Evolutionary conservation across 495 filamentous ascomycete genomes (phyloP).

Genomic region (Penicillium mononematosum): DNA sequence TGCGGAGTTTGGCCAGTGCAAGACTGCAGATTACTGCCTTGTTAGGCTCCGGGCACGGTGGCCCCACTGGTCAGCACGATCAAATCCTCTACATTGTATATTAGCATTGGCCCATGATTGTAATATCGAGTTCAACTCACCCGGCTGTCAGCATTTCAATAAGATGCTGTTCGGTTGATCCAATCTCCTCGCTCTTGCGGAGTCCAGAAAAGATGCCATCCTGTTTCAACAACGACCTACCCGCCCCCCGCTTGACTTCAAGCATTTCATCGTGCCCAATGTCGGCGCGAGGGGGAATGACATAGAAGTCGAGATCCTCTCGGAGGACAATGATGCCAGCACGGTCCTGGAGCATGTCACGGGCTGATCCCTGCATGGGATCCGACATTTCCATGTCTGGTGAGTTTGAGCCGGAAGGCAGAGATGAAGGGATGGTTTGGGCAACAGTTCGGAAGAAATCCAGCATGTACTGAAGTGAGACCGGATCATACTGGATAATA

Average conservation of each 20-base stretch:
- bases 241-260: conserved; percentile 92
- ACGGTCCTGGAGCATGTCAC: conserved; percentile 79
- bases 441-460: conserved; percentile 97
- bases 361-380: conserved; percentile 63
- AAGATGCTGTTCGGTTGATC: conserved; percentile 95
- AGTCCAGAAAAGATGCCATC: conserved; percentile 96
- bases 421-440: conserved; percentile 79
- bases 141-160: conserved; percentile 99
- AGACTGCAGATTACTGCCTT: conserved; percentile 98
- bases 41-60: conserved; percentile 93
- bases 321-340: conserved; percentile 96
- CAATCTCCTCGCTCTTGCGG: conserved; percentile 89
- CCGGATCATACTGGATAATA: conserved; percentile 82
- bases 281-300: conserved; percentile 81
- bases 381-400: conserved; percentile 66
- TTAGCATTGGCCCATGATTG: conserved; percentile 19
- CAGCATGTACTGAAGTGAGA: conserved; percentile 97
- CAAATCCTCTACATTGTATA: conserved; percentile 70
- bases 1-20: conserved; percentile 86
- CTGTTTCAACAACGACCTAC: conserved; percentile 79
- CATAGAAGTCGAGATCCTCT: conserved; percentile 97
- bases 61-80: conserved; percentile 92
- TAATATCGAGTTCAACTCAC: conserved; percentile 50
- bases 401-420: conserved; percentile 58
- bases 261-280: conserved; percentile 92